These are phyloP conservation scores for Leccinum pseudoinsigne DNA, from an alignment of 1,284 basidiomycete species.

Conservation along the genomic window DNA sequence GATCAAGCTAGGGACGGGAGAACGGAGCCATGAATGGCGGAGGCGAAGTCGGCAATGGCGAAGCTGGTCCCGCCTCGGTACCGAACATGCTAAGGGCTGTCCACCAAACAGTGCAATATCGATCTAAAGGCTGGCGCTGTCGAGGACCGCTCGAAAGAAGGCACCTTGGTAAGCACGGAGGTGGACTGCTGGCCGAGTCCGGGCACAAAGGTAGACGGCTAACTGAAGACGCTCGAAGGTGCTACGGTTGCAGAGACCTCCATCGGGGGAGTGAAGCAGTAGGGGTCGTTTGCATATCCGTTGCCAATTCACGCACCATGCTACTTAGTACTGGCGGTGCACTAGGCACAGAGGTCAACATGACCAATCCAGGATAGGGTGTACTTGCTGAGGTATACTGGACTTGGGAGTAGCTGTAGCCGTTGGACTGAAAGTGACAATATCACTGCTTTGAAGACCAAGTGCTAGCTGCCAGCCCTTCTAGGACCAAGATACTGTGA, in stretches of 20 bases:
- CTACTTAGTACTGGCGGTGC: slow-evolving; percentile 14
- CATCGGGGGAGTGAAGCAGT: slow-evolving; percentile 17
- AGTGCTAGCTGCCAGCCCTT: slow-evolving; percentile 86
- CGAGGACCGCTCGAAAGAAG: slow-evolving; percentile 34
- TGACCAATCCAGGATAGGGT: slow-evolving; percentile 58
- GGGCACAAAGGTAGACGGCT: slow-evolving; percentile 22
- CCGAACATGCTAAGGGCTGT: too few relatives aligned
- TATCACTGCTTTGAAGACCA: slow-evolving; percentile 69
- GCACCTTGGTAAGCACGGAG: slow-evolving; percentile 22
- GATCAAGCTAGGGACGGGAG: too few relatives aligned
- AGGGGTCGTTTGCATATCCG: slow-evolving; percentile 32
- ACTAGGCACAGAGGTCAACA: slow-evolving; percentile 4
- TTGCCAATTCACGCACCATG: slow-evolving; percentile 30
- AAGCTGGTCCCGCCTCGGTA: too few relatives aligned
- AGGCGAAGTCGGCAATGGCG: too few relatives aligned
- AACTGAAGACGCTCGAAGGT: slow-evolving; percentile 25
- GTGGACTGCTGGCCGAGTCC: slow-evolving; percentile 22
- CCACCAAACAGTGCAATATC: not conserved
- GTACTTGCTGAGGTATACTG: slow-evolving; percentile 50
- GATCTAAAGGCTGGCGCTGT: slow-evolving; percentile 18
- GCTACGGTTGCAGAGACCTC: slow-evolving; percentile 12
- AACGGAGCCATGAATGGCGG: too few relatives aligned
- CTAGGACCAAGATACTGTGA: slow-evolving; percentile 77
- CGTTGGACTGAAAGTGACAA: slow-evolving; percentile 66
- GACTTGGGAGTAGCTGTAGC: slow-evolving; percentile 57